Evolutionary conservation across 2,329 filamentous ascomycete genomes (phyloP).

Genomic region (Lecanoromycetidae sp.): DNA sequence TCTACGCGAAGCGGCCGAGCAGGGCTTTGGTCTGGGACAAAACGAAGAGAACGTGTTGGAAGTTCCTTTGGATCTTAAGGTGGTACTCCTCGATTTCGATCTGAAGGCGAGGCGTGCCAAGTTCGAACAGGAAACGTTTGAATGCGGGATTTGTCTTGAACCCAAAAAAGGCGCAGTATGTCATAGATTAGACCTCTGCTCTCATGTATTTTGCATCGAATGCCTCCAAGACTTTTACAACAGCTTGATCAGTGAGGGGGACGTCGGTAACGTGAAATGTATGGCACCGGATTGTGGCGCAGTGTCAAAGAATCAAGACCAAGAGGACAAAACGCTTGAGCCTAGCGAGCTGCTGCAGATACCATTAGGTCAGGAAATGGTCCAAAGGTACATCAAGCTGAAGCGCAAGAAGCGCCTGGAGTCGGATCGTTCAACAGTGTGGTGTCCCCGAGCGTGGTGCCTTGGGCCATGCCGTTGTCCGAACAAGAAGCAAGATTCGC

Average conservation of each 20-base stretch:
- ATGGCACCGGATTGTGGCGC: conserved; percentile 62
- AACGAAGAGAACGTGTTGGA: conserved; percentile 28
- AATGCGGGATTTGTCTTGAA: conserved; percentile 80
- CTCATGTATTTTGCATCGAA: conserved; percentile 80
- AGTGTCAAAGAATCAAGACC: conserved; percentile 26
- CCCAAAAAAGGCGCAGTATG: conserved; percentile 78
- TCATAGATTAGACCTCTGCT: conserved; percentile 70
- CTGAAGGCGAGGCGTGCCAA: conserved; percentile 58
- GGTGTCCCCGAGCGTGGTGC: conserved; percentile 87
- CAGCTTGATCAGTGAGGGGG: conserved; percentile 72
- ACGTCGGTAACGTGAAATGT: conserved; percentile 68
- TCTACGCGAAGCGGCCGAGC: conserved; percentile 46
- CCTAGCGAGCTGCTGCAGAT: conserved; percentile 77
- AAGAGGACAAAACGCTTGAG: conserved; percentile 57
- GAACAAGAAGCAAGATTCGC: conserved; percentile 41
- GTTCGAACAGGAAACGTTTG: conserved; percentile 75
- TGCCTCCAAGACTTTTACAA: conserved; percentile 88
- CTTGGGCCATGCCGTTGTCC: conserved; percentile 73
- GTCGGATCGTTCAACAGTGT: conserved; percentile 80
- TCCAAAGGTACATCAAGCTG: conserved; percentile 75
- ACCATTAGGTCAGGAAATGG: conserved; percentile 55
- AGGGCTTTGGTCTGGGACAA: conserved; percentile 44
- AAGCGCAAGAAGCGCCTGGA: conserved; percentile 91
- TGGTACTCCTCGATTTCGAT: conserved; percentile 66
- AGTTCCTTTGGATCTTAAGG: conserved; percentile 43